Conservation (phyloP, 495 filamentous ascomycete species). For the Clohesyomyces aquaticus region DNA sequence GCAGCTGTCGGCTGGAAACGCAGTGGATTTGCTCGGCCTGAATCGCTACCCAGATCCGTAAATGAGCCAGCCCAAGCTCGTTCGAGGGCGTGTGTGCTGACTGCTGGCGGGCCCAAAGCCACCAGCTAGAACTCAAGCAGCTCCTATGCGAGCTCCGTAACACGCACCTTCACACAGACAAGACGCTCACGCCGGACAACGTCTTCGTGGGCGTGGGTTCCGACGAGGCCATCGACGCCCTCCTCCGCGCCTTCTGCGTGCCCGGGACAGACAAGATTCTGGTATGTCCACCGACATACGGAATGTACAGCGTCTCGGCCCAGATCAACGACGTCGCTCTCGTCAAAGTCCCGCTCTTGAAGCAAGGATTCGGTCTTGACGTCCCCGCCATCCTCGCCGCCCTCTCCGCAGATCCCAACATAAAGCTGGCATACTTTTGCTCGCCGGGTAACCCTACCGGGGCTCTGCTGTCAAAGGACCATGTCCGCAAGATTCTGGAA, state of each 20-base stretch:
- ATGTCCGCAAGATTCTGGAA: slow-evolving; percentile 72
- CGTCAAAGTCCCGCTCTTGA: slow-evolving; percentile 79
- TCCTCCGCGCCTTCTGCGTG: slow-evolving; percentile 87
- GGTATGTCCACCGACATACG: slow-evolving; percentile 94
- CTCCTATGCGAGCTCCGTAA: slow-evolving; percentile 86
- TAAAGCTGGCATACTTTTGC: slow-evolving; percentile 91
- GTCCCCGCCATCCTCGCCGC: slow-evolving; percentile 66
- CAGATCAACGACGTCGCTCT: slow-evolving; percentile 88
- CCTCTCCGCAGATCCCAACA: slow-evolving; percentile 64
- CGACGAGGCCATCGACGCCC: slow-evolving; percentile 93
- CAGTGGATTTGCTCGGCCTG: slow-evolving; percentile 74
- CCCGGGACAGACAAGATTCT: slow-evolving; percentile 88
- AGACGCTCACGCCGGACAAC: slow-evolving; percentile 76
- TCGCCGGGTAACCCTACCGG: slow-evolving; percentile 94
- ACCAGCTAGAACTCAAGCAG: slow-evolving; percentile 85
- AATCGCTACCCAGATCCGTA: slow-evolving; percentile 96
- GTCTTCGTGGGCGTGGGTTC: slow-evolving; percentile 94
- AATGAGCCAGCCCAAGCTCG: slow-evolving; percentile 37
- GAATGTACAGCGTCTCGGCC: slow-evolving; percentile 95
- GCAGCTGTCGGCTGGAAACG: too few relatives aligned
- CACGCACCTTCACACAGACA: slow-evolving; percentile 75
- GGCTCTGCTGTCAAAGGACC: slow-evolving; percentile 72
- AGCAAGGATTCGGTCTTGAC: slow-evolving; percentile 67
- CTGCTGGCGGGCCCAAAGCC: slow-evolving; percentile 49
- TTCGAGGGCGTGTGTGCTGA: slow-evolving; percentile 2